Evolutionary conservation across 305 asterid genomes (phyloP).

Genomic region (Solanum aculeatissimum): DNA sequence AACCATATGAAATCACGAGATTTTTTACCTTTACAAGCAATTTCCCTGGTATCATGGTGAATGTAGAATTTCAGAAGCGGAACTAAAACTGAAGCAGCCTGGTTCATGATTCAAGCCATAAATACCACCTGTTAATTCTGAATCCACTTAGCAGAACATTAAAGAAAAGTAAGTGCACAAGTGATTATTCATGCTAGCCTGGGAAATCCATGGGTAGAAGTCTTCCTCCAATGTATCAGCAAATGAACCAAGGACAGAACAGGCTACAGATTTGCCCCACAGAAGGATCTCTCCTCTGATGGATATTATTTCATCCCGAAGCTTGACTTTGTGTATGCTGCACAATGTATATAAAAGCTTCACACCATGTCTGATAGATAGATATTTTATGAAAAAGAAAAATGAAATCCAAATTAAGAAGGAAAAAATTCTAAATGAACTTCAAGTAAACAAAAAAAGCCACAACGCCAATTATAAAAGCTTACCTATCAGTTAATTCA

Average conservation of each 20-base stretch:
- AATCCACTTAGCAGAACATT: neutral
- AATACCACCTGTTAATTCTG: neutral
- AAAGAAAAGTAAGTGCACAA: neutral
- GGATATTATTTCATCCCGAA: conserved; percentile 2
- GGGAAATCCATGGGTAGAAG: neutral
- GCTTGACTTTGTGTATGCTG: conserved; percentile 13
- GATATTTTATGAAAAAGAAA: too few relatives aligned
- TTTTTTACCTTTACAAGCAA: conserved; percentile 3
- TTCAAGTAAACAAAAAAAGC: neutral
- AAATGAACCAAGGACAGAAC: neutral
- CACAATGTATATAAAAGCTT: neutral
- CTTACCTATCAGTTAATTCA: neutral
- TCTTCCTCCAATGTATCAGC: neutral
- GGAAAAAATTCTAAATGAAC: neutral
- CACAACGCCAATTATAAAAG: neutral
- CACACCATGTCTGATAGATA: neutral
- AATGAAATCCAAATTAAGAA: neutral
- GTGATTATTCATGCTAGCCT: neutral
- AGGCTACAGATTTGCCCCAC: neutral
- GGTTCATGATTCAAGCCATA: neutral
- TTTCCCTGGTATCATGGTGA: conserved; percentile 1
- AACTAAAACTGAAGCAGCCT: conserved; percentile 15
- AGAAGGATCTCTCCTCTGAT: neutral
- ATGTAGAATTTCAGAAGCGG: conserved; percentile 13
- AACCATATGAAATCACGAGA: neutral